Evolutionary conservation across 139 green algal genomes (phyloP), one percentile per base, ranked within the genome.

Genomic region (Haematococcus lacustris): DNA sequence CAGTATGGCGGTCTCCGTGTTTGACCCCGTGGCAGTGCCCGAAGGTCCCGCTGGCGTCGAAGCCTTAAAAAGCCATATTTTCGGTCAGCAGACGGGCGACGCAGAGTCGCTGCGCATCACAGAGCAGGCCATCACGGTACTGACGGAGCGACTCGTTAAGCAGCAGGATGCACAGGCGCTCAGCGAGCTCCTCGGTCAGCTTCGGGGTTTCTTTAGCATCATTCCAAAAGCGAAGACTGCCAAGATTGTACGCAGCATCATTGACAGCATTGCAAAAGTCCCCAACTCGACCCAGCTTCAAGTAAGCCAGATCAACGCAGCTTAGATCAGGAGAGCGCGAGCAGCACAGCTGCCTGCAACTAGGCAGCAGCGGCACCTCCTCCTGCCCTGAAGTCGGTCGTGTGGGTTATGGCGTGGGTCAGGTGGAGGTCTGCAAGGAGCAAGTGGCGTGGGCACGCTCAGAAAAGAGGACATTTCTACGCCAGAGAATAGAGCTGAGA

Each of bases 211-310:
- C 57, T 99, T 99, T 71, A 78, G 43, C 17, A 64, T 75, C 32
- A 92, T 98, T 35, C 91, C 95, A 28, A 99, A 99, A 73, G 95
- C 95, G 30, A 99, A 98, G 80, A 99, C 95, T 2, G 95, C 95
- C 39, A 98, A 98, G 84, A 89, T 99, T 28, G 94, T 99, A 21
- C 80, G 95, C 21, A 91, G 69, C 2, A 85, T 99, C 38, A 97
- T 99, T 30, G 95, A 99, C 64, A 83, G 83, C 50, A 93, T 99
- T 38, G 84, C 88, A 7, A 92, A 91, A 37, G 82, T 99, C 38
- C 94, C 94, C 0, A 79, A 88, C 50, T 94, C 88, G 1, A 94
- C 88, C 35, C 59, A 88, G 51, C 78, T 98, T 38, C 94, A 97
- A 88, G 90, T 97, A 53, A 53, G 43, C 43, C 9, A 9, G n/a